Evolutionary conservation across 371 early-diverging fungal species (phyloP).

Genomic region (Mucor sp.): DNA sequence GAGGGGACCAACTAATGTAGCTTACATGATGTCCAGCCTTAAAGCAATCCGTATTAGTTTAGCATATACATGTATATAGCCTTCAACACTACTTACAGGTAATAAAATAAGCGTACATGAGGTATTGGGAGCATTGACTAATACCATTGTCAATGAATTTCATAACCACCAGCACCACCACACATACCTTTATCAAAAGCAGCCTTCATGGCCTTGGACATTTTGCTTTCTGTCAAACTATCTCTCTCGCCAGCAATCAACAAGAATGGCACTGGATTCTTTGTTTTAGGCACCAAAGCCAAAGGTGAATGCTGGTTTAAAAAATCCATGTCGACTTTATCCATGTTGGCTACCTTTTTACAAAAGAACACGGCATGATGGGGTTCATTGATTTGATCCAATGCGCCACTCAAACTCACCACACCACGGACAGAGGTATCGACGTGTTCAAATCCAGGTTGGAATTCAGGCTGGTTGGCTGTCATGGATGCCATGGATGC

Average conservation of each 20-base stretch:
- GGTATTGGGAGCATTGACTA: background rate
- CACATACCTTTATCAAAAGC: conserved; percentile 34
- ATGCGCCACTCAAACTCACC: conserved; percentile 45
- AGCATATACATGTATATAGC: background rate
- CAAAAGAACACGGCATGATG: conserved; percentile 35
- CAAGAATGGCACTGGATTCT: conserved; percentile 34
- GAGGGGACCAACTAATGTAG: conserved; percentile 44
- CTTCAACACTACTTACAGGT: conserved; percentile 22
- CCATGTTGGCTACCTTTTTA: conserved; percentile 33
- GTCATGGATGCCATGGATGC: conserved; percentile 70
- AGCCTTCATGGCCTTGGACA: conserved; percentile 26
- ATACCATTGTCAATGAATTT: too few relatives aligned
- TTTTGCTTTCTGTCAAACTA: conserved; percentile 23
- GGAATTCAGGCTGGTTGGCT: conserved; percentile 60
- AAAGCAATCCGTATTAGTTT: too few relatives aligned
- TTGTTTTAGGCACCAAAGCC: conserved; percentile 15
- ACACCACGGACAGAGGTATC: conserved; percentile 69
- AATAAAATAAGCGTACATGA: conserved; percentile 7
- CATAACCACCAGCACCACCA: too few relatives aligned
- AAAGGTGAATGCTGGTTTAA: conserved; percentile 52
- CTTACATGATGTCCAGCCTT: conserved; percentile 41
- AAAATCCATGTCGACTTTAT: conserved; percentile 40
- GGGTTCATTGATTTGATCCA: conserved; percentile 40
- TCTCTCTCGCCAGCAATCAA: conserved; percentile 40
- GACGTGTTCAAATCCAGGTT: conserved; percentile 71